phyloP scores from a whole-genome alignment of 345 rosid species.

The Linum trigynum region DNA sequence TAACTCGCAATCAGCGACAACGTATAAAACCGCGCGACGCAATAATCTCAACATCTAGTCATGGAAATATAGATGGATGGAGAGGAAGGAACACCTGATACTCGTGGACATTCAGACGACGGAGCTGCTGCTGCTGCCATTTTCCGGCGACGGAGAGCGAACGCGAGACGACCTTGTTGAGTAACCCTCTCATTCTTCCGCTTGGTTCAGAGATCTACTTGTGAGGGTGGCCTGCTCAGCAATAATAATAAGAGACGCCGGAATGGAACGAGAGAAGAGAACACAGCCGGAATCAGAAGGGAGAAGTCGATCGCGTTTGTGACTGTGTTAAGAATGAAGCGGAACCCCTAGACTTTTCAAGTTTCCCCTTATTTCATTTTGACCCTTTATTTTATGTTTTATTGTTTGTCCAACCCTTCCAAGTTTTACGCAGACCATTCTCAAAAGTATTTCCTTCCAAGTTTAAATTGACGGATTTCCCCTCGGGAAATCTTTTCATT shows the following conservation, averaged over 20 bases:
- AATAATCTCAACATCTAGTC: not conserved
- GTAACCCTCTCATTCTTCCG: slow-evolving; percentile 53
- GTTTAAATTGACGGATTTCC: too few species aligned
- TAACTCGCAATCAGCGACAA: not conserved
- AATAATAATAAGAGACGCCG: slow-evolving; percentile 1
- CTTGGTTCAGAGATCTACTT: slow-evolving; percentile 4
- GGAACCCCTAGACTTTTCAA: not conserved
- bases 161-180: slow-evolving; percentile 64
- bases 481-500: too few species aligned
- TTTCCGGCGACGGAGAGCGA: slow-evolving; percentile 71
- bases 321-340: not conserved
- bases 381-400: not conserved
- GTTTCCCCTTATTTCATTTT: not conserved
- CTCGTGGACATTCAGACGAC: slow-evolving; percentile 96
- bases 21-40: not conserved
- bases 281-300: not conserved
- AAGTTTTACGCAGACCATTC: not conserved
- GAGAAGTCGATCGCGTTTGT: not conserved
- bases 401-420: not conserved
- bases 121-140: slow-evolving; percentile 94
- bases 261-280: not conserved
- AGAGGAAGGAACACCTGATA: slow-evolving; percentile 48
- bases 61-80: not conserved
- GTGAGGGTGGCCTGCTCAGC: not conserved
- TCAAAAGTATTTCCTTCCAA: too few species aligned